Base-by-base conservation (phyloP, 495 filamentous ascomycete genomes). In the Xylaria nigripes region DNA sequence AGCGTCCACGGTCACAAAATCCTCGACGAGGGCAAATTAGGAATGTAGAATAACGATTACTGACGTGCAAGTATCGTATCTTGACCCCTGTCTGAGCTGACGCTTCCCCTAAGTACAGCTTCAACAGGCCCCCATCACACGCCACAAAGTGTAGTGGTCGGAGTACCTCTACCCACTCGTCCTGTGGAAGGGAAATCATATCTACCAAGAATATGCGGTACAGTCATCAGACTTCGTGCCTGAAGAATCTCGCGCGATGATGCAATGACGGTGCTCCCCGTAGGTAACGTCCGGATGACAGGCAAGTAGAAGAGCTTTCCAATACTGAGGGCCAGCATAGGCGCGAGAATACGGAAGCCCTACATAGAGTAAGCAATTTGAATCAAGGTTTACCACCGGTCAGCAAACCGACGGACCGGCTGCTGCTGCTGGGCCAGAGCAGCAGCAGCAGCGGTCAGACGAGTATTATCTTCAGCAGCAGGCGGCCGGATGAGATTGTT, bases 141-240 rank as follows among this genome's bases (percentile, higher is more conserved):
- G 58, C 61, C 8, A 75, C 66, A 54, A 70, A 75, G 2, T 68
- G 42, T 0, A 75, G 51, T 6, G 15, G 1, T 2, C 41, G 19
- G 9, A 73, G 57, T 7, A 49, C 43, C 12, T 50, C 9, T 15
- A 63, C 45, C 27, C 59, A 61, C 12, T 40, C 47, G 21, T 36
- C 42, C n/a, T 57, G 34, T 12, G 54, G 50, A 6, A 68, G 22
- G 0, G 46, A 38, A n/a, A 59, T 16, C 12, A 72, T 67, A 0
- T 72, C 70, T 36, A 32, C 71, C 70, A 1, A 74, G 50, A 12
- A 72, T 67, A 1, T 54, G 65, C 5, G 71, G 70, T 3, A 72
- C 71, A 0, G 68, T 66, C 64, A 73, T 67, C 12, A 73, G 50
- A 6, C 64, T 62, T 1, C 32, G 32, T 6, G 65, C 57, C 4